A percentile compares a stretch with the other conserved stretches of the same genome.
Conservation (phyloP, 2,329 filamentous ascomycete species). For the Gnomoniopsis smithogilvyi region DNA sequence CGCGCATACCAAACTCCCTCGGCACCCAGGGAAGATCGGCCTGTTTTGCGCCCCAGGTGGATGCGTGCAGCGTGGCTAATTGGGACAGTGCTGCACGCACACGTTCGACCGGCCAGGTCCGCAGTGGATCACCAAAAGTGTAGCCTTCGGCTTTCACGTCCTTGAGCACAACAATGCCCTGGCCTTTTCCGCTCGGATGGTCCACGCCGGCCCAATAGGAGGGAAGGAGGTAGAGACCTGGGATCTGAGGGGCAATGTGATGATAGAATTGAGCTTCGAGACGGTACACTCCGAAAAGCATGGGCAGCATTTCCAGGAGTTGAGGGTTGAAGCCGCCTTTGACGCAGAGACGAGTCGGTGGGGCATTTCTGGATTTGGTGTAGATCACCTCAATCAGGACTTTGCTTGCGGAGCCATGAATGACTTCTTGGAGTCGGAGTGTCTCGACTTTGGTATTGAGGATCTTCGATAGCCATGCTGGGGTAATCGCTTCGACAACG, state of each 20-base stretch:
- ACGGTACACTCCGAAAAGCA: constrained; percentile 8
- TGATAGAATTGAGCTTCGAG: constrained; percentile 17
- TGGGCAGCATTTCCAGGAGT: constrained; percentile 5
- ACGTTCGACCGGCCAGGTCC: constrained; percentile 5
- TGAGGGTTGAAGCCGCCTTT: constrained; percentile 36
- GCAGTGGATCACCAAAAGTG: constrained; percentile 17
- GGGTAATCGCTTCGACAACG: constrained; percentile 19
- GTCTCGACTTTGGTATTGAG: constrained; percentile 18
- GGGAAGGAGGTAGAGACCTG: constrained; percentile 19
- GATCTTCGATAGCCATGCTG: constrained; percentile 22
- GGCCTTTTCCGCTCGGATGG: constrained; percentile 3
- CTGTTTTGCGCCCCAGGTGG: constrained; percentile 32
- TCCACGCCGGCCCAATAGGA: constrained; percentile 7
- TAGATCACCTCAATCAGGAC: constrained; percentile 25
- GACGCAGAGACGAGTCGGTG: constrained; percentile 29
- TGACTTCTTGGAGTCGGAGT: constrained; percentile 15
- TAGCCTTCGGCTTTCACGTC: constrained; percentile 19
- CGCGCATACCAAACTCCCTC: constrained; percentile 27
- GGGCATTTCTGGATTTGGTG: constrained; percentile 9
- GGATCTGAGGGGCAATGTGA: constrained; percentile 19
- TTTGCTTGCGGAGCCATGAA: constrained; percentile 22
- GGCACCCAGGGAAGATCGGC: constrained; percentile 27
- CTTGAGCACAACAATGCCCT: constrained; percentile 11
- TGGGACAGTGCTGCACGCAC: constrained; percentile 30
- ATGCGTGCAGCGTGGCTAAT: constrained; percentile 37